Evolutionary conservation across 345 rosid genomes (phyloP).

Genomic region (Schrenkiella parvula): DNA sequence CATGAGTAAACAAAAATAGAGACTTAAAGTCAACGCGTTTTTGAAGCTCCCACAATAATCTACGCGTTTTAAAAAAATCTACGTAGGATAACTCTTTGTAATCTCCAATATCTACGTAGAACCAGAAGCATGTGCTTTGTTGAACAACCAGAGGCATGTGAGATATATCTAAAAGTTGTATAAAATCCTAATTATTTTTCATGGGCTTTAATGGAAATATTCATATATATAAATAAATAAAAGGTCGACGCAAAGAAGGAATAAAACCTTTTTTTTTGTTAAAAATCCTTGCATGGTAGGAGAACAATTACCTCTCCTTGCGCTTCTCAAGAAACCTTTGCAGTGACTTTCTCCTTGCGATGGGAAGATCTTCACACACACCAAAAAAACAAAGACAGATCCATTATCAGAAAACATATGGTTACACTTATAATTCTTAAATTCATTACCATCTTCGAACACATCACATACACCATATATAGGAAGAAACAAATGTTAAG

Average conservation of each 20-base stretch:
- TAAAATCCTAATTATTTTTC: not conserved
- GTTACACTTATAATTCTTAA: too few species aligned
- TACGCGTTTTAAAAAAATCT: not conserved
- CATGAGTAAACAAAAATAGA: not conserved
- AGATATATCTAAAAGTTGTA: not conserved
- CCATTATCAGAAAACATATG: too few species aligned
- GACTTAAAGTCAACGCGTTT: conserved; percentile 25
- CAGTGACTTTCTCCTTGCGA: conserved; percentile 65
- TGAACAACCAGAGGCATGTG: conserved; percentile 5
- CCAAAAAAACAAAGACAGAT: too few species aligned
- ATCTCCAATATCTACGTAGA: not conserved
- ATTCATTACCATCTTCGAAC: too few species aligned
- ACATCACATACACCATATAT: too few species aligned
- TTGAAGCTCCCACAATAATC: not conserved
- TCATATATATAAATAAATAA: not conserved
- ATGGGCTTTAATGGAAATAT: not conserved
- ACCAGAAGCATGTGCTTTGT: conserved; percentile 1
- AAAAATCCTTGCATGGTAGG: conserved; percentile 12
- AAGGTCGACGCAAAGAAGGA: not conserved
- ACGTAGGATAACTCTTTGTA: not conserved
- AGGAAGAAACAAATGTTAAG: too few species aligned
- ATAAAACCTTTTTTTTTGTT: not conserved
- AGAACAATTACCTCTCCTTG: conserved; percentile 65
- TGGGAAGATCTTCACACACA: conserved; percentile 56
- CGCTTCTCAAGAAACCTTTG: conserved; percentile 90